Base-by-base conservation (phyloP, 805 yeast species). In the Candida alai region DNA sequence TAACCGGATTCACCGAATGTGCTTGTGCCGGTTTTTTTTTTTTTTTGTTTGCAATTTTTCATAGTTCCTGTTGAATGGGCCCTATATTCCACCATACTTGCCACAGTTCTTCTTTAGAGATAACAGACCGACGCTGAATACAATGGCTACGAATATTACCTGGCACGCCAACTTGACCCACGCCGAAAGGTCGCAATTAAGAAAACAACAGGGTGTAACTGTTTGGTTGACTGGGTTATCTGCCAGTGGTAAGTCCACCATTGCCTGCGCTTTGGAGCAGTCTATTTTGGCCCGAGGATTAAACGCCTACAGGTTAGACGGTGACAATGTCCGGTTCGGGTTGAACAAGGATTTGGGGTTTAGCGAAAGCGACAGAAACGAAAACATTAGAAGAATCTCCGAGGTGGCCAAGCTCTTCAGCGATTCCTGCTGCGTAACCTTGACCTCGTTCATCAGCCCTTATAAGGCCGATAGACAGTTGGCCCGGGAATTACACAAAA, bases 211-310 rank as follows among this genome's bases (percentile, higher is more conserved):
- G 32, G 97, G 97, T 30, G 81, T 84, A 37, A 90, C 97, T 15
- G 70, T 90, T 28, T 90, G 97, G 97, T 72, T 90, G 49, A 90
- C 97, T 10, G 97, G 97, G 4, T 71, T 90, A 42, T 84, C 95
- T 45, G 97, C 97, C 7, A 83, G 95, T 32, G 97, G 97, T 40
- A 90, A 90, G 61, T 78, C 88, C 51, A 90, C 97, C 31, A 83
- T 90, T 53, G 97, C 97, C 1, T 85, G 95, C 58, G 97, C 95
- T 6, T 70, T 90, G 35, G 97, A 90, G 62, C 93, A 85, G 63
- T 68, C 76, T 32, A 65, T 90, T 37, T 70, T 90, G 43, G 76
- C 80, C 48, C 72, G 75, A 46, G 80, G 82, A 19, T 61, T 83
- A 45, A 73, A 77, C 44, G 75, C 95, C 14, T 90, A 90, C 67